Base-by-base conservation (phyloP, 768 basidiomycete species). In the Mycena pura region DNA sequence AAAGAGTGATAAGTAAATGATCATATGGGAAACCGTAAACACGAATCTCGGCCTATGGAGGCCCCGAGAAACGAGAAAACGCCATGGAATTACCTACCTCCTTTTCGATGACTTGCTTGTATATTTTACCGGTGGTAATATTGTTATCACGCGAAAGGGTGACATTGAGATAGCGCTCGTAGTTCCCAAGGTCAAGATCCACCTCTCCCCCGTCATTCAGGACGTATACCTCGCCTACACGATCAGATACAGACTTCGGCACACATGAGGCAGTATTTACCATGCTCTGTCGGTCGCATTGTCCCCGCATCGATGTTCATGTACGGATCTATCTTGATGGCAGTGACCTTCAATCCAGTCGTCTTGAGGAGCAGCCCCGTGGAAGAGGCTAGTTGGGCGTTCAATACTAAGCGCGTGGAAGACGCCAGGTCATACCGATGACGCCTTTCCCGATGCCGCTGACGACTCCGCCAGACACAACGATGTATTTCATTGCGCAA, bases 241-340 rank as follows among this genome's bases (percentile, higher is more conserved):
- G n/a, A 48, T 28, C 55, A 65, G 59, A 38, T 22, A 11, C 39
- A 31, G 9, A 54, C 47, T 56, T 31, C 21, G 19, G n/a, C 9
- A 13, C 4, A 38, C 2, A 25, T 6, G 15, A 14, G 22, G 21
- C 3, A 31, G 17, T 2, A 27, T 13, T 82, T 74, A 93, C 96
- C 96, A 73, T 99, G 96, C 76, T 99, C 96, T 15, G 95, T 96
- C 14, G 96, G 96, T 48, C 94, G 84, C 96, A 99, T 99, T 19
- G 96, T 99, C 32, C 96, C 96, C 22, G 96, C 96, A 83, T 99
- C 96, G 69, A 99, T 98, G 79, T 99, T 99, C 96, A 99, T 99
- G 69, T 99, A 99, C 14, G 96, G 96, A 74, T 99, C 96, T 70
- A 99, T 99, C 80, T 99, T 99, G 83, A 99, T 98, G 11, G 96